Evolutionary conservation across 129 eudicot genomes (phyloP).

Genomic region (Gnaphalium uliginosum): DNA sequence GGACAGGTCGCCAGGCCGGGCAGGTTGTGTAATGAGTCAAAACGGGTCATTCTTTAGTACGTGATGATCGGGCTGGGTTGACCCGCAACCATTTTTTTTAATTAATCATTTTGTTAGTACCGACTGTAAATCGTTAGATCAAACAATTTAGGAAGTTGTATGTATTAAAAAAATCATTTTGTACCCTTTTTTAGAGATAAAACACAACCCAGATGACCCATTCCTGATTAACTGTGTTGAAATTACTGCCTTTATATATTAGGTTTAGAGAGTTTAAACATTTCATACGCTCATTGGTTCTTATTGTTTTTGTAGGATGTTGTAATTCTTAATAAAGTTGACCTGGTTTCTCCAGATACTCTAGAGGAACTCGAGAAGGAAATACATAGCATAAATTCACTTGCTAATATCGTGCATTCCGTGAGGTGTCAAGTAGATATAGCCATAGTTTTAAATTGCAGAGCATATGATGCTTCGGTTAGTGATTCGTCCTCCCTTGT

Average conservation of each 20-base stretch:
- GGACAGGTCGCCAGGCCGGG: background rate
- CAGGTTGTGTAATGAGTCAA: background rate
- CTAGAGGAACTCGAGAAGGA: conserved; percentile 78
- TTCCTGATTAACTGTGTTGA: background rate
- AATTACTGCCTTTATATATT: background rate
- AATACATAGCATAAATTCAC: conserved; percentile 74
- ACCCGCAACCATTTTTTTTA: background rate
- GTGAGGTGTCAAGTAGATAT: conserved; percentile 93
- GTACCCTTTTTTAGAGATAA: background rate
- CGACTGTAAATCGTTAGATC: background rate
- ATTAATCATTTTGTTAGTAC: background rate
- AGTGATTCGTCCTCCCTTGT: conserved; percentile 18
- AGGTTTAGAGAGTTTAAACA: background rate
- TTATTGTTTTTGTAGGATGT: conserved; percentile 64
- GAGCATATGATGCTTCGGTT: conserved; percentile 80
- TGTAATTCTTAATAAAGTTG: conserved; percentile 84
- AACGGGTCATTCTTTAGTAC: background rate
- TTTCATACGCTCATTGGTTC: conserved; percentile 14
- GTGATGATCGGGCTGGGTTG: too few relatives aligned
- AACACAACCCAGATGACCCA: background rate
- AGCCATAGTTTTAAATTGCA: conserved; percentile 71
- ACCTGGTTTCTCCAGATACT: conserved; percentile 64
- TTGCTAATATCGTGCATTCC: conserved; percentile 68
- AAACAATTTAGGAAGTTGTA: background rate
- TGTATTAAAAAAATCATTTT: too few relatives aligned